These are phyloP conservation scores for Venturia aucupariae DNA, from an alignment of 2,329 filamentous ascomycete genomes.

Conservation along the genomic window DNA sequence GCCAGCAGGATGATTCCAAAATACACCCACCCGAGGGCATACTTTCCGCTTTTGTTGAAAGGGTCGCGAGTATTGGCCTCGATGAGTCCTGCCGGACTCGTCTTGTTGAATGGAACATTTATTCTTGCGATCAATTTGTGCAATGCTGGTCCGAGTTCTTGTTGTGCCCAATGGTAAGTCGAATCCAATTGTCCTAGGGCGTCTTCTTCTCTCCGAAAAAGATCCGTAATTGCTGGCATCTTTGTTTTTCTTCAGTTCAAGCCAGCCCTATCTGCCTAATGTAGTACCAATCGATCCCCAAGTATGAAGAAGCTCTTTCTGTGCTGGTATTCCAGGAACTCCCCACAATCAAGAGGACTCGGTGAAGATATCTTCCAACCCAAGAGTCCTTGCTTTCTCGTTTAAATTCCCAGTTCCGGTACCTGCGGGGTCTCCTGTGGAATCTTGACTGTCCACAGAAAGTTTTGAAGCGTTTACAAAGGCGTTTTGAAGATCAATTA, in stretches of 20 bases:
- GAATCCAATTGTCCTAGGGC: constrained; percentile 1
- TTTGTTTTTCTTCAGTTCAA: background rate
- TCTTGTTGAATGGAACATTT: constrained; percentile 46
- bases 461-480: background rate
- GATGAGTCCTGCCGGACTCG: constrained; percentile 45
- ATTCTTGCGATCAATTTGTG: constrained; percentile 31
- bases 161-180: constrained; percentile 3
- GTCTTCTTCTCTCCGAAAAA: background rate
- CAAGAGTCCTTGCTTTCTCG: background rate
- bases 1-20: constrained; percentile 67
- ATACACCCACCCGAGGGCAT: constrained; percentile 80
- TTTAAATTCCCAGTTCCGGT: background rate
- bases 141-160: background rate
- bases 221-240: background rate
- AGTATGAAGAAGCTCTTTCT: background rate
- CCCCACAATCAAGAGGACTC: background rate
- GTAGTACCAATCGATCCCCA: background rate
- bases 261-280: background rate
- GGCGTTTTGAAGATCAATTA: background rate
- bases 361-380: background rate
- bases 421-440: background rate
- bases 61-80: constrained; percentile 58
- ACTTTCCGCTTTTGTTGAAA: constrained; percentile 74
- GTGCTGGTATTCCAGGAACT: background rate
- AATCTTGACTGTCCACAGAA: background rate